phyloP scores from a whole-genome alignment of 1,284 basidiomycete genomes.

The Cutaneotrichosporon sp. region DNA sequence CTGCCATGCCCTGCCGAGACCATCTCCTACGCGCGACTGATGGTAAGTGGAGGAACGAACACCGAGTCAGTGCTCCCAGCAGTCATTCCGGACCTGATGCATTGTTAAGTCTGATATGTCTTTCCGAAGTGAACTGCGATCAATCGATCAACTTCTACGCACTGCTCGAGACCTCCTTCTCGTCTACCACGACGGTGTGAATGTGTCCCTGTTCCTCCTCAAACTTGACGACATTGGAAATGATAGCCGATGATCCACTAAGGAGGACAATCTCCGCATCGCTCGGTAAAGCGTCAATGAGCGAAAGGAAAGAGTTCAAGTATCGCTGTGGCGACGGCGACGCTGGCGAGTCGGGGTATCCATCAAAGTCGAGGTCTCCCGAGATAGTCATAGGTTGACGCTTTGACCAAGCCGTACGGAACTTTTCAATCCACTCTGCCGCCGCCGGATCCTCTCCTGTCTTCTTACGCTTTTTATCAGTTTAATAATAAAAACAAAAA shows the following conservation, averaged over 20 bases:
- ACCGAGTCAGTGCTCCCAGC: too few species aligned
- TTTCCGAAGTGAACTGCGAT: too few species aligned
- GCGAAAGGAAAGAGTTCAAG: slow-evolving; percentile 21
- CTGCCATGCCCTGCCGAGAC: too few species aligned
- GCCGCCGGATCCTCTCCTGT: slow-evolving; percentile 11
- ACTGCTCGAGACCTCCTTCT: slow-evolving; percentile 3
- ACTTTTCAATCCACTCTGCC: slow-evolving; percentile 17
- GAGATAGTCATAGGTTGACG: slow-evolving; percentile 14
- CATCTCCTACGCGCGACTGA: too few species aligned
- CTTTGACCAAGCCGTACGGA: slow-evolving; percentile 18
- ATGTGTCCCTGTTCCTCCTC: slow-evolving; percentile 17
- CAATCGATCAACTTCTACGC: background rate
- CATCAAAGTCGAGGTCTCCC: slow-evolving; percentile 22
- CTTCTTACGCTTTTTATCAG: background rate
- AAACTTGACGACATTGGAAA: slow-evolving; percentile 17
- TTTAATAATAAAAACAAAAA: too few species aligned
- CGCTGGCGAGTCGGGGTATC: slow-evolving; percentile 20
- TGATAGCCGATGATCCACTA: slow-evolving; percentile 12
- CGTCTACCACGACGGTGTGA: slow-evolving; percentile 13
- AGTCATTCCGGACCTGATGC: too few species aligned
- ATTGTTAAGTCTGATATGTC: too few species aligned
- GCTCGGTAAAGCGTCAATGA: slow-evolving; percentile 16
- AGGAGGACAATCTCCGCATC: slow-evolving; percentile 18
- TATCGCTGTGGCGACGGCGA: slow-evolving; percentile 18
- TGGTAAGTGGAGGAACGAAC: too few species aligned